Evolutionary conservation across 495 filamentous ascomycete species (phyloP).

Genomic region (Podospora appendiculata): DNA sequence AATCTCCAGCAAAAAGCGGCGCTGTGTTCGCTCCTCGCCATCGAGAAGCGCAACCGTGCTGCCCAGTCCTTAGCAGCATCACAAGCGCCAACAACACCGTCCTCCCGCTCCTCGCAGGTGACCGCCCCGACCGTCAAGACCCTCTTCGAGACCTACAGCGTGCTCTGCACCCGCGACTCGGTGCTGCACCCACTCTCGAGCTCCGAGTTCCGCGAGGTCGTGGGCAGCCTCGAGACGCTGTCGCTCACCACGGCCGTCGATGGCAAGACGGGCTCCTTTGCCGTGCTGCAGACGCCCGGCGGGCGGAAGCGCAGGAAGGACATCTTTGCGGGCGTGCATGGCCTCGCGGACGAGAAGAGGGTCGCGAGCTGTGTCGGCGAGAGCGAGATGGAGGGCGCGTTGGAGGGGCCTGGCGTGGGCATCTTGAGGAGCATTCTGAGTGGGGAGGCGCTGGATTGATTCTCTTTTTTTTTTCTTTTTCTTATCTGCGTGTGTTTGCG

Average conservation of each 20-base stretch:
- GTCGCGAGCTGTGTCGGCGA: slow-evolving; percentile 72
- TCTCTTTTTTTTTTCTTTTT: not conserved
- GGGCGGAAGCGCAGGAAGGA: slow-evolving; percentile 17
- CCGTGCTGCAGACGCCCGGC: slow-evolving; percentile 35
- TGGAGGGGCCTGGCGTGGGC: slow-evolving; percentile 53
- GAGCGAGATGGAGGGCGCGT: slow-evolving; percentile 63
- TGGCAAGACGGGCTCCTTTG: slow-evolving; percentile 56
- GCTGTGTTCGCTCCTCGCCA: slow-evolving; percentile 75
- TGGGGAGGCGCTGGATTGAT: slow-evolving; percentile 39
- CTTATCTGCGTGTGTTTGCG: not conserved
- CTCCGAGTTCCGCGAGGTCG: slow-evolving; percentile 89
- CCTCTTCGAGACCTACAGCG: slow-evolving; percentile 70
- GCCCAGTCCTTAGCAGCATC: slow-evolving; percentile 21
- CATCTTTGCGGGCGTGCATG: slow-evolving; percentile 25
- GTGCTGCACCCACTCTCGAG: slow-evolving; percentile 77
- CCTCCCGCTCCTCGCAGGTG: slow-evolving; percentile 16
- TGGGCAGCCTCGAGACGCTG: slow-evolving; percentile 81
- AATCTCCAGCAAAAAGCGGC: slow-evolving; percentile 97
- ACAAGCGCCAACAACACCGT: slow-evolving; percentile 39
- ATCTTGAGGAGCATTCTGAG: slow-evolving; percentile 48
- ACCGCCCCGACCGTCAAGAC: slow-evolving; percentile 66
- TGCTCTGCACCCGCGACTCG: slow-evolving; percentile 73
- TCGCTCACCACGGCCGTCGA: slow-evolving; percentile 74
- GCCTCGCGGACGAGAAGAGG: slow-evolving; percentile 53
- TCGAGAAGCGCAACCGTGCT: slow-evolving; percentile 44